Percentiles rank a stretch among this genome's conserved stretches.
Evolutionary conservation across 768 basidiomycete genomes (phyloP).

Genomic region (Tremella mesenterica): DNA sequence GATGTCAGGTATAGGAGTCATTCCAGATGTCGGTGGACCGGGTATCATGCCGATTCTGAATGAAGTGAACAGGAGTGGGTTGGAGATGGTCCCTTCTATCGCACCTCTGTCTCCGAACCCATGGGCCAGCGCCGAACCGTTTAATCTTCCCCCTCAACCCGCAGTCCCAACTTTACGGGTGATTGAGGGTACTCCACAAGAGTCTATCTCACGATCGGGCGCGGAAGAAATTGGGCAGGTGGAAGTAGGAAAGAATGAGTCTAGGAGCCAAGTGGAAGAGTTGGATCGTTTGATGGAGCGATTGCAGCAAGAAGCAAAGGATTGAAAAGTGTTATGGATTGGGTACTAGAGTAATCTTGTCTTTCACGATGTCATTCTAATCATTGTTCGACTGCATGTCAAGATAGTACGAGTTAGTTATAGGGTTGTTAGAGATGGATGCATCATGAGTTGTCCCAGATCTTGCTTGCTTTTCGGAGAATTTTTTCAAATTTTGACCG

Average conservation of each 20-base stretch:
- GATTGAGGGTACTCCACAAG: too few species aligned
- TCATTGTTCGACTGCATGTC: too few species aligned
- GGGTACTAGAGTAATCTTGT: too few species aligned
- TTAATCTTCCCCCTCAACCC: background rate
- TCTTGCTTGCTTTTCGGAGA: too few species aligned
- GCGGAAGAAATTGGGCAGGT: background rate
- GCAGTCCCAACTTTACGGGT: background rate
- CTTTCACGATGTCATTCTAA: too few species aligned
- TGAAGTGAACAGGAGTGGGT: background rate
- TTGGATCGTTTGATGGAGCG: constrained; percentile 11
- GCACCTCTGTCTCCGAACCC: constrained; percentile 3
- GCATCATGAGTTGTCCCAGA: too few species aligned
- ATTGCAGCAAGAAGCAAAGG: constrained; percentile 2
- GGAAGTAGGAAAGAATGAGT: background rate
- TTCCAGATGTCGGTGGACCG: background rate
- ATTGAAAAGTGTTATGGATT: too few species aligned
- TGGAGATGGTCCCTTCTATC: background rate
- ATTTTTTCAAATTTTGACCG: too few species aligned
- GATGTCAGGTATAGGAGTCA: background rate
- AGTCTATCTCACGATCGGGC: too few species aligned
- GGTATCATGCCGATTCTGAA: background rate
- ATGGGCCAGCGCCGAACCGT: background rate
- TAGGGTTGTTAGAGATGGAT: too few species aligned
- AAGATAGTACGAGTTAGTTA: too few species aligned
- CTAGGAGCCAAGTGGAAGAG: background rate